Evolutionary conservation across 108 stramenopile species (phyloP), one percentile per base, ranked within the genome.

Genomic region (Fragilaria radians): DNA sequence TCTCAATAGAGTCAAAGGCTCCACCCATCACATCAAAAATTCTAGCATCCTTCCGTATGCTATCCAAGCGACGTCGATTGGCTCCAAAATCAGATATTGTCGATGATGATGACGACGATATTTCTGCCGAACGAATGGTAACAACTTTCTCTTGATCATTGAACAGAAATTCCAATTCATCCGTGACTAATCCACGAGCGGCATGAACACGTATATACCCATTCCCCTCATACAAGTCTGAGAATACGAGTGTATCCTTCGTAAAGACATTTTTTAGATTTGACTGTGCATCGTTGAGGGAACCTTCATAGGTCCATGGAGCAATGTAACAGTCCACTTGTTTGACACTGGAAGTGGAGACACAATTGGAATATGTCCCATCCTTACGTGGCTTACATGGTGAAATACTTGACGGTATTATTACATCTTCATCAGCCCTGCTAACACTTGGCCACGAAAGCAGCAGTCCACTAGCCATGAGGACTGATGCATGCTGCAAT

Each of bases 1-100:
- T 73, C 21, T 76, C 63, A 47, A 69, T 75, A n/a, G 34, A 22
- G 29, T 74, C 79, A 53, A 86, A 27, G 21, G 71, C 74, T 34
- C 75, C 81, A 29, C 85, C 89, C 85, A 91, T 91, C 27, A 86
- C 72, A 23, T 74, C 85, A 71, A 90, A 90, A 1, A 82, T 73
- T 14, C 82, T 81, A 19, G 67, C 51, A 48, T 56, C 71, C 52
- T 67, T 76, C 34, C 86, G 70, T 45, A 91, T 76, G 27, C 70
- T 72, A 27, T 81, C 80, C 46, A 91, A 66, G 24, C 81, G 68
- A 53, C 68, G 86, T 31, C 76, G 57, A 45, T 81, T 80, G 22
- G 68, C 71, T 0, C 86, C 90, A 69, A 85, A 85, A 46, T 88
- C 85, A 2, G 78, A 66, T 30, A 69, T 54, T n/a, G n/a, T n/a